phyloP scores from a whole-genome alignment of 495 filamentous ascomycete genomes.

The Penicillium antarcticum region DNA sequence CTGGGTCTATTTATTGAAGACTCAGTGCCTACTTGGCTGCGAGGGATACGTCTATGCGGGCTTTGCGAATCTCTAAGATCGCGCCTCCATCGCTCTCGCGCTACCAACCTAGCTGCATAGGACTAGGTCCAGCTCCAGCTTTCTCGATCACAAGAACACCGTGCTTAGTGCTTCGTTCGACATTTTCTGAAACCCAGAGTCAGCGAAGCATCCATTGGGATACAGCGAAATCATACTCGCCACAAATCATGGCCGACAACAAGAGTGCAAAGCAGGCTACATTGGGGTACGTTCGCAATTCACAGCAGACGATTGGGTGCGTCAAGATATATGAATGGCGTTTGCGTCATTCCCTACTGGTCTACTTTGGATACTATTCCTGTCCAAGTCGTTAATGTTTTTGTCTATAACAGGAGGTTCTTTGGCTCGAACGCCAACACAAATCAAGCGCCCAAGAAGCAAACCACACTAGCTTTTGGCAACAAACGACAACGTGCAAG shows the following conservation, averaged over 20 bases:
- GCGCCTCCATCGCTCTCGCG: constrained; percentile 21
- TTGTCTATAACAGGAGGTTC: constrained; percentile 30
- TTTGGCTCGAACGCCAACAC: constrained; percentile 39
- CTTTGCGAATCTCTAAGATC: constrained; percentile 10
- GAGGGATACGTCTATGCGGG: constrained; percentile 28
- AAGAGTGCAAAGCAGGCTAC: constrained; percentile 73
- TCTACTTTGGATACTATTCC: not conserved
- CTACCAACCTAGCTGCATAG: constrained; percentile 5
- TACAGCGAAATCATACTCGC: not conserved
- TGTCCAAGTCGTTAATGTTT: not conserved
- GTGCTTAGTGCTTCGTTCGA: not conserved
- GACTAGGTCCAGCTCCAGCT: not conserved
- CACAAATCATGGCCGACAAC: constrained; percentile 35
- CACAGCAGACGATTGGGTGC: constrained; percentile 82
- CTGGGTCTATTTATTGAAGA: constrained; percentile 6
- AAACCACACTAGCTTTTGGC: constrained; percentile 70
- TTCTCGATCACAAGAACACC: not conserved
- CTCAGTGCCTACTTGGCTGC: not conserved
- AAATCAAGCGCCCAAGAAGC: constrained; percentile 55
- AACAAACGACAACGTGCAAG: constrained; percentile 30
- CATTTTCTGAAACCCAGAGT: too few species aligned
- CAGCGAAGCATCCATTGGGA: too few species aligned
- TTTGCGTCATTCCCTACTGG: not conserved
- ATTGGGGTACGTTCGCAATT: constrained; percentile 83
- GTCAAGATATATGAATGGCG: constrained; percentile 31